Evolutionary conservation across 202 grass and related monocot species (phyloP).

Genomic region (Digitaria exilis): DNA sequence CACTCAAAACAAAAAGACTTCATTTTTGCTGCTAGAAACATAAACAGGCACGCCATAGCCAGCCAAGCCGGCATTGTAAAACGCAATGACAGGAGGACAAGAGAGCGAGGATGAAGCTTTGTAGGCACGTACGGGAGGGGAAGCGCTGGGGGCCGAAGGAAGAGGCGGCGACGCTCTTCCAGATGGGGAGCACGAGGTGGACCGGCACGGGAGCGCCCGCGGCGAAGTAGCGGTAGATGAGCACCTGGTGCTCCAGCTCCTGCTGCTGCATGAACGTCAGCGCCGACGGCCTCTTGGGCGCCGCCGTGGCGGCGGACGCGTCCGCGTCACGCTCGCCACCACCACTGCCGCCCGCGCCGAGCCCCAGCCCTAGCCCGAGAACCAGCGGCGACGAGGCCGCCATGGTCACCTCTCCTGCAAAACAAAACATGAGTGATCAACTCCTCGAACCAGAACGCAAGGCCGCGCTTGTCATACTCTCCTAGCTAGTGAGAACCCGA

Average conservation of each 20-base stretch:
- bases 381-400: slow-evolving; percentile 62
- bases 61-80: background rate
- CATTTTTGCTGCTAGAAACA: too few relatives aligned
- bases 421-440: background rate
- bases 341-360: slow-evolving; percentile 37
- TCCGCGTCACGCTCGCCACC: background rate
- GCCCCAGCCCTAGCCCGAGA: slow-evolving; percentile 72
- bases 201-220: slow-evolving; percentile 86
- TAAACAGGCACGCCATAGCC: background rate
- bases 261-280: slow-evolving; percentile 99
- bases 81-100: background rate
- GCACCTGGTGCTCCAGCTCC: slow-evolving; percentile 98
- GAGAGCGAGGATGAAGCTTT: background rate
- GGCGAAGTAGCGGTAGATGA: slow-evolving; percentile 97
- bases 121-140: slow-evolving; percentile 58
- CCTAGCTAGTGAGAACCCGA: background rate
- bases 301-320: background rate
- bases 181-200: slow-evolving; percentile 93
- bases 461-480: background rate
- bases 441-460: background rate
- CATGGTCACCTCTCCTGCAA: slow-evolving; percentile 68
- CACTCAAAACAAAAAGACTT: background rate
- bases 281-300: slow-evolving; percentile 27
- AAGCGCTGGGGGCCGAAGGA: slow-evolving; percentile 79
- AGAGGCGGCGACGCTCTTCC: slow-evolving; percentile 94